phyloP scores from a whole-genome alignment of 495 filamentous ascomycete genomes.

The Neurospora sp. region DNA sequence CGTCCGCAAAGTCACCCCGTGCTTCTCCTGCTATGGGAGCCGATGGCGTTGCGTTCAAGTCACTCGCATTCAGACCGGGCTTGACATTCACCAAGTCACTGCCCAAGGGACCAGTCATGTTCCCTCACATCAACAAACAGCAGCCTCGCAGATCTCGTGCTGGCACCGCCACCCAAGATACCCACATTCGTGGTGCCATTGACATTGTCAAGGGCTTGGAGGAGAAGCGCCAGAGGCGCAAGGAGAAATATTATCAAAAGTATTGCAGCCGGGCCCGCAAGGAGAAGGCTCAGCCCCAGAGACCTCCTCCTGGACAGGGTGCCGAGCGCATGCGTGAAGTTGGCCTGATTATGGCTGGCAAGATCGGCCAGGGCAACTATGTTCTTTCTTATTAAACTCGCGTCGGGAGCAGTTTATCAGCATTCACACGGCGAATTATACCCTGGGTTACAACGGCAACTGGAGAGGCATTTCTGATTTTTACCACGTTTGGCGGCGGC shows the following conservation, averaged over 20 bases:
- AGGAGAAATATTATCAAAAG: conserved; percentile 76
- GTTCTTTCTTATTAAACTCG: conserved; percentile 63
- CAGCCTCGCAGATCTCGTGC: conserved; percentile 21
- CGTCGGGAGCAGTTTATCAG: conserved; percentile 17
- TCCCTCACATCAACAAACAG: conserved; percentile 35
- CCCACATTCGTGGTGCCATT: conserved; percentile 70
- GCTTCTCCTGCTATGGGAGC: conserved; percentile 29
- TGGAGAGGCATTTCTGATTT: conserved; percentile 20
- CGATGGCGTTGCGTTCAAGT: conserved; percentile 39
- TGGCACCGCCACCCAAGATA: conserved; percentile 22
- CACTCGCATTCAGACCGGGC: conserved; percentile 51
- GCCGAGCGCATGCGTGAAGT: conserved; percentile 91
- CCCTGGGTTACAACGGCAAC: conserved; percentile 7
- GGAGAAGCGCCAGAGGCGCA: conserved; percentile 81
- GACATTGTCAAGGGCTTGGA: conserved; percentile 96
- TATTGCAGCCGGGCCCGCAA: conserved; percentile 50
- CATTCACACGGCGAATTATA: conserved; percentile 16
- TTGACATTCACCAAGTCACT: conserved; percentile 69
- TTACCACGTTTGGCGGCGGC: neutral
- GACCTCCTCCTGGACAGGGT: conserved; percentile 69
- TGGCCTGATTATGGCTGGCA: conserved; percentile 76
- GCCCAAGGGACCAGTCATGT: conserved; percentile 61
- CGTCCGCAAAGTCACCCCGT: conserved; percentile 31
- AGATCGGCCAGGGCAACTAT: conserved; percentile 62
- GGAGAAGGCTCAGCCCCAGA: conserved; percentile 34